Evolutionary conservation across 106 monocot genomes (phyloP).

Genomic region (Hemerocallis citrina): DNA sequence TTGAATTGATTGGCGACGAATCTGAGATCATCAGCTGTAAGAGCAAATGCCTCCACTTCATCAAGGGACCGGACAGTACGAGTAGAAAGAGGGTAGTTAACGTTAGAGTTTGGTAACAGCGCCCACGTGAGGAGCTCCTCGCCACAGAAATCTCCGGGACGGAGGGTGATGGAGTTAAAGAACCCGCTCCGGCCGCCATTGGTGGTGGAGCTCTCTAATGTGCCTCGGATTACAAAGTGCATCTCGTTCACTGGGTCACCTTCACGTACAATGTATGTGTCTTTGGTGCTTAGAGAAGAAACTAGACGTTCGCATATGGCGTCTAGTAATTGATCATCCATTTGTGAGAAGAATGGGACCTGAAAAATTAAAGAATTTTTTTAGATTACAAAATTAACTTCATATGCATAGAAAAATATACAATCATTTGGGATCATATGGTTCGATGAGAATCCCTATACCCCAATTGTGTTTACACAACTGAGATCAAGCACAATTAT

Average conservation of each 20-base stretch:
- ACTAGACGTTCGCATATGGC: slow-evolving; percentile 77
- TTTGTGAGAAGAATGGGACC: slow-evolving; percentile 88
- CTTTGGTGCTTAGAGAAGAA: slow-evolving; percentile 62
- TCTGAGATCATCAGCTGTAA: slow-evolving; percentile 62
- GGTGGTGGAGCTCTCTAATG: slow-evolving; percentile 72
- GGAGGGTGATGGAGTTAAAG: slow-evolving; percentile 75
- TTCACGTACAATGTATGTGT: slow-evolving; percentile 61
- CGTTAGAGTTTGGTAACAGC: slow-evolving; percentile 43
- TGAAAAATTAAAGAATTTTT: too few relatives aligned
- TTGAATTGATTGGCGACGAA: slow-evolving; percentile 70
- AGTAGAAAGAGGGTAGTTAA: slow-evolving; percentile 50
- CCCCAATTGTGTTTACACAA: too few relatives aligned
- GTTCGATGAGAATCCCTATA: too few relatives aligned
- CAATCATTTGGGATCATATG: too few relatives aligned
- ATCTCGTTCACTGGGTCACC: slow-evolving; percentile 84
- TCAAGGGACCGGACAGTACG: slow-evolving; percentile 41
- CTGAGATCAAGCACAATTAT: too few relatives aligned
- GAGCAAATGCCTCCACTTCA: slow-evolving; percentile 70
- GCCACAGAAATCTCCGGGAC: slow-evolving; percentile 81
- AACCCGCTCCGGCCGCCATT: slow-evolving; percentile 65
- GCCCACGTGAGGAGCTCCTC: slow-evolving; percentile 83
- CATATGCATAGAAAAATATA: too few relatives aligned
- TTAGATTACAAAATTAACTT: too few relatives aligned
- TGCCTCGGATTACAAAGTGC: slow-evolving; percentile 81
- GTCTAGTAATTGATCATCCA: slow-evolving; percentile 79